These are phyloP conservation scores for Peronospora belbahrii DNA, from an alignment of 352 stramenopile species.

Conservation along the genomic window DNA sequence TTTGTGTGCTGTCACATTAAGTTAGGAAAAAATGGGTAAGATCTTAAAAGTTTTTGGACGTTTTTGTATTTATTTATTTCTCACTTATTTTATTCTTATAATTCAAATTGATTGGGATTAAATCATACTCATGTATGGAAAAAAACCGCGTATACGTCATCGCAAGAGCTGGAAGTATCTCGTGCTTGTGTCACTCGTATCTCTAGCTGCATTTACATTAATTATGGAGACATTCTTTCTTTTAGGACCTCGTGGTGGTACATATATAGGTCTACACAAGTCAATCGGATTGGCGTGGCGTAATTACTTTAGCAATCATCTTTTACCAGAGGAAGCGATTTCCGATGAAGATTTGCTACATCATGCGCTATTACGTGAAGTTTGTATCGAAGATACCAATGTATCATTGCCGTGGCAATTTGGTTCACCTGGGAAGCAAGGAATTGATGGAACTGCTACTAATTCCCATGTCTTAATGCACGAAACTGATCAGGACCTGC, in stretches of 20 bases:
- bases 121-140: no score
- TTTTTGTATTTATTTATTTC: no score
- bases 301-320: conserved; percentile 6
- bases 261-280: conserved; percentile 9
- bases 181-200: conserved; percentile 15
- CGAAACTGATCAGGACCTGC: conserved; percentile 18
- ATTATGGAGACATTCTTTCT: conserved; percentile 18
- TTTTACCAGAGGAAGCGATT: conserved; percentile 11
- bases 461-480: conserved; percentile 21
- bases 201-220: conserved; percentile 11
- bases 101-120: no score
- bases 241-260: conserved; percentile 1
- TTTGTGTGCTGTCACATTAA: no score
- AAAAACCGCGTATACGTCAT: neutral
- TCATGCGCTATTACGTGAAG: conserved; percentile 28
- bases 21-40: no score
- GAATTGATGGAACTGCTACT: conserved; percentile 6
- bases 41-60: no score
- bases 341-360: conserved; percentile 24
- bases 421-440: conserved; percentile 24
- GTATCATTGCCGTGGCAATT: conserved; percentile 28
- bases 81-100: no score
- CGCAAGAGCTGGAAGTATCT: conserved; percentile 9
- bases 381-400: conserved; percentile 19
- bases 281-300: conserved; percentile 9